These are phyloP conservation scores for Buxus sempervirens DNA, from an alignment of 164 flowering plant species.

Conservation along the genomic window DNA sequence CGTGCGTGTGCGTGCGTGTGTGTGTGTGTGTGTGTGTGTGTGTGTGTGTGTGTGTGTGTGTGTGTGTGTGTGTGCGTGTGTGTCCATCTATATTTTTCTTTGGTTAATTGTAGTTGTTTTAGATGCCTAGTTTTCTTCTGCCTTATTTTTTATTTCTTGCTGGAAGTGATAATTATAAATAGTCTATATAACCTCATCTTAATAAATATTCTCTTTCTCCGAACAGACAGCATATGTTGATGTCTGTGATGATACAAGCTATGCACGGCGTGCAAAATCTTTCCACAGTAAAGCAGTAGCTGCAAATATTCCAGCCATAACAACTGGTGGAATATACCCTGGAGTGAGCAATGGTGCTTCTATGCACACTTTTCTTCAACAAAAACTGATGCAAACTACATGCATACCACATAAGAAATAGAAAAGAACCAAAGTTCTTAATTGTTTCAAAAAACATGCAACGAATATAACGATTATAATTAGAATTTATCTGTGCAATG, in stretches of 20 bases:
- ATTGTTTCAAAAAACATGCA: too few relatives aligned
- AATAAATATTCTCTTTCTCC: conserved; percentile 9
- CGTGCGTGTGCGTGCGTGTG: too few relatives aligned
- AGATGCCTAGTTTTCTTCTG: not conserved
- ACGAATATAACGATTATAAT: not conserved
- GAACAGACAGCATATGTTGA: conserved; percentile 90
- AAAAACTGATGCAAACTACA: not conserved
- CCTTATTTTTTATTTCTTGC: conserved; percentile 8
- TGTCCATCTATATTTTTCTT: conserved; percentile 78
- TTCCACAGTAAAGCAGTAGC: conserved; percentile 58
- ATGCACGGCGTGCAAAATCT: conserved; percentile 72
- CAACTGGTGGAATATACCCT: conserved; percentile 94
- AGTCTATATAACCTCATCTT: conserved; percentile 4
- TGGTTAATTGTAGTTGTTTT: conserved; percentile 36
- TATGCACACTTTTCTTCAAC: conserved; percentile 7
- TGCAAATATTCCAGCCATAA: conserved; percentile 88
- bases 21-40: too few relatives aligned
- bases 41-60: too few relatives aligned
- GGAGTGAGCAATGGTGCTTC: conserved; percentile 95
- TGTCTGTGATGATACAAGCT: conserved; percentile 93
- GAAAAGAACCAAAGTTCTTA: too few relatives aligned
- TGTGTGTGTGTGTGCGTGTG: conserved; percentile 94
- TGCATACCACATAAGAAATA: not conserved
- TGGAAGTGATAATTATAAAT: not conserved
- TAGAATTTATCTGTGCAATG: not conserved